phyloP scores from a whole-genome alignment of 768 basidiomycete genomes.

The Mycena alexandri region DNA sequence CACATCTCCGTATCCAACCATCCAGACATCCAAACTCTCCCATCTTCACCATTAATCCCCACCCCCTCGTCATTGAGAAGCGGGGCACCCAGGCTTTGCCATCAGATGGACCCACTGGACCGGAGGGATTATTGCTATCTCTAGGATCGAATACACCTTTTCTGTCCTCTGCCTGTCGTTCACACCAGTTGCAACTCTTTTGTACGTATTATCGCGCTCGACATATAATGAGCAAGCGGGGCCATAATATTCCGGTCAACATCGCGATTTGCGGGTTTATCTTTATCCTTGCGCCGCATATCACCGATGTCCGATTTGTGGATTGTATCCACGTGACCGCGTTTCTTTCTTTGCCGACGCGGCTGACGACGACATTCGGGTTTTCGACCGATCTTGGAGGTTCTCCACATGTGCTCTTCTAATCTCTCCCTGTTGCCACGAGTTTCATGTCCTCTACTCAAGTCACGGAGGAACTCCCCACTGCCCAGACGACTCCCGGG shows the following conservation, averaged over 20 bases:
- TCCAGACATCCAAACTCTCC: not conserved
- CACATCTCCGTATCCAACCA: not conserved
- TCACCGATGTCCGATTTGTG: too few species aligned
- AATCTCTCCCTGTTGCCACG: conserved; percentile 14
- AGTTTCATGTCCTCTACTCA: conserved; percentile 22
- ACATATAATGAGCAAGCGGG: too few species aligned
- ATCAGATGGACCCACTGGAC: not conserved
- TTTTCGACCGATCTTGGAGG: conserved; percentile 9
- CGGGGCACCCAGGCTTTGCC: not conserved
- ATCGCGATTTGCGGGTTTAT: too few species aligned
- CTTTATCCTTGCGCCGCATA: not conserved
- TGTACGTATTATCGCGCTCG: too few species aligned
- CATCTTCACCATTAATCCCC: not conserved
- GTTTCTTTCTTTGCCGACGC: not conserved
- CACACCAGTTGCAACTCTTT: not conserved
- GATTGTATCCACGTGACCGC: conserved; percentile 16
- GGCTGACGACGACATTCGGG: not conserved
- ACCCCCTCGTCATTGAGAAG: not conserved
- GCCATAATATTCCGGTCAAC: too few species aligned
- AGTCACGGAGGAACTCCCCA: not conserved
- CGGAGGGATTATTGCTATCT: not conserved
- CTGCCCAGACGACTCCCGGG: conserved; percentile 19
- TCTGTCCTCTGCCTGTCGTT: not conserved
- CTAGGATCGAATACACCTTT: not conserved
- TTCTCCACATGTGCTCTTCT: conserved; percentile 7